Evolutionary conservation across 2,329 filamentous ascomycete genomes (phyloP).

Genomic region (Sclerotinia borealis): DNA sequence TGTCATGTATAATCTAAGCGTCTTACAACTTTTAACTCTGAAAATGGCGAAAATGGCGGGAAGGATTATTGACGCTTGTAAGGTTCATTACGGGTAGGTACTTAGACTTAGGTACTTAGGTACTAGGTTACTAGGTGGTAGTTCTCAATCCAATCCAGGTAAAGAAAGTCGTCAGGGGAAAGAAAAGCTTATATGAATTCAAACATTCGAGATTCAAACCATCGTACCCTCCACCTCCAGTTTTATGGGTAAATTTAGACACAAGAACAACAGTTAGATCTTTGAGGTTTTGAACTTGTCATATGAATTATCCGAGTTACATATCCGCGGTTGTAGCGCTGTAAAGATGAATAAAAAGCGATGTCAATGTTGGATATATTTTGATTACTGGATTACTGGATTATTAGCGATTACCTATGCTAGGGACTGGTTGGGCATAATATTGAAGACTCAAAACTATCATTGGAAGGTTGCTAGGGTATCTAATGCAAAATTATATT

Average conservation of each 20-base stretch:
- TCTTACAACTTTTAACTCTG: neutral
- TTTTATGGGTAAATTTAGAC: neutral
- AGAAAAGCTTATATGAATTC: neutral
- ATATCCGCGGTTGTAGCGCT: neutral
- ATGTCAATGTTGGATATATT: neutral
- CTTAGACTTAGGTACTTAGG: no score
- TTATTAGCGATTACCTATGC: neutral
- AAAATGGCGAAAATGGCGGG: conserved; percentile 1
- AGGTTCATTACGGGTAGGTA: neutral
- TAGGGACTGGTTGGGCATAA: neutral
- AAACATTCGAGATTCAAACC: neutral
- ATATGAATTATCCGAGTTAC: neutral
- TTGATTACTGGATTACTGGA: neutral
- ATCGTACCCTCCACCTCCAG: no score
- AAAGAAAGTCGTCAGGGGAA: no score
- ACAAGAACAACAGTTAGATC: neutral
- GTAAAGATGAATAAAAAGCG: neutral
- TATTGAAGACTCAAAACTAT: neutral
- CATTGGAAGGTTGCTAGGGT: neutral
- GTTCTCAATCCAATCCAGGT: no score
- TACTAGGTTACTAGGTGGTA: no score
- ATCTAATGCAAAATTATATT: neutral
- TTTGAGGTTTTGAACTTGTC: neutral
- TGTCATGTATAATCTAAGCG: no score
- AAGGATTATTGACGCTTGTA: neutral